A percentile compares a stretch with the other conserved stretches of the same genome.
phyloP scores from a whole-genome alignment of 2,329 filamentous ascomycete species.

The Paramyrothecium sp. region DNA sequence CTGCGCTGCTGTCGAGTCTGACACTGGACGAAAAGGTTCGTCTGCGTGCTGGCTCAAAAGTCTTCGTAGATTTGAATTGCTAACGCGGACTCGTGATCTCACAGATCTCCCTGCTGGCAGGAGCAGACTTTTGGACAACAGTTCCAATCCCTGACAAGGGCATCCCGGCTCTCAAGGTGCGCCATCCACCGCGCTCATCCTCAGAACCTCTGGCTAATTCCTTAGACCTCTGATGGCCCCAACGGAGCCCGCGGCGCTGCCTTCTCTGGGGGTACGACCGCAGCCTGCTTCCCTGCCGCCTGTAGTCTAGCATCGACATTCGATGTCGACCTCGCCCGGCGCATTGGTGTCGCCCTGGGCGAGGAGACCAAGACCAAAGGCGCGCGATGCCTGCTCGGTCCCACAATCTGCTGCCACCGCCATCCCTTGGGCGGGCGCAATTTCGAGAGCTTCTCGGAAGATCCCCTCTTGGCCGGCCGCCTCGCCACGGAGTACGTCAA shows the following conservation, averaged over 20 bases:
- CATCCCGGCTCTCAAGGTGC: not conserved
- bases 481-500: not conserved
- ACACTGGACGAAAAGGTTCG: constrained; percentile 1
- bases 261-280: not conserved
- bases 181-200: not conserved
- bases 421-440: not conserved
- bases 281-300: constrained; percentile 1
- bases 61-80: not conserved
- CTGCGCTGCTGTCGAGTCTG: not conserved
- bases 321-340: not conserved
- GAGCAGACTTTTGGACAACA: not conserved
- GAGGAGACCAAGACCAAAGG: constrained; percentile 2
- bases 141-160: not conserved
- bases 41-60: not conserved
- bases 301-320: not conserved
- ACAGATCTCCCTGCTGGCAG: not conserved
- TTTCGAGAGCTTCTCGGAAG: constrained; percentile 3
- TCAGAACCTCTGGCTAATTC: too few species aligned
- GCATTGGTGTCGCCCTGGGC: not conserved
- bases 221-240: not conserved
- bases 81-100: not conserved
- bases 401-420: not conserved
- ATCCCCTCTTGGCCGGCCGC: not conserved
- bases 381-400: not conserved
- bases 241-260: not conserved